Percentiles rank a stretch among this genome's conserved stretches.
Evolutionary conservation across 768 basidiomycete genomes (phyloP).

Genomic region (Ramaria sp.): DNA sequence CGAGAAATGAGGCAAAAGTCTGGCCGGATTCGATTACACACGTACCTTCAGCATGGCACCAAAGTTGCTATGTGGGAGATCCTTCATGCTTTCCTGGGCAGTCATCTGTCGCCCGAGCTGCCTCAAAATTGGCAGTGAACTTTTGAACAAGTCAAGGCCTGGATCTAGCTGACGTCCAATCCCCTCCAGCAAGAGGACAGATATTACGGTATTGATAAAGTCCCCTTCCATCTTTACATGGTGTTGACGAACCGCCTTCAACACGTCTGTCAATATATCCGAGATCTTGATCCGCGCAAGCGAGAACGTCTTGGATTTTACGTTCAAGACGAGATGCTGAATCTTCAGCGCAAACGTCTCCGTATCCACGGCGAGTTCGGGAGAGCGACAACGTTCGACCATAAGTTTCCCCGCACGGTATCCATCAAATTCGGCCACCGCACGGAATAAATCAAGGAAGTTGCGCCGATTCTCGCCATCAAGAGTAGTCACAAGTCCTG

Average conservation of each 20-base stretch:
- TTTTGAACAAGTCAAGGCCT: slow-evolving; percentile 86
- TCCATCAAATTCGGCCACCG: slow-evolving; percentile 94
- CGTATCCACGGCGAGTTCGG: slow-evolving; percentile 79
- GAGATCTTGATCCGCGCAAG: slow-evolving; percentile 95
- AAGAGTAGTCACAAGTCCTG: slow-evolving; percentile 86
- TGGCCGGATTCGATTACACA: background rate
- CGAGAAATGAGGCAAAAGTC: slow-evolving; percentile 6
- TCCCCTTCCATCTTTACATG: slow-evolving; percentile 99
- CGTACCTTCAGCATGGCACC: slow-evolving; percentile 83
- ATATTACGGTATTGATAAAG: slow-evolving; percentile 96
- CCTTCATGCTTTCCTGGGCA: slow-evolving; percentile 48
- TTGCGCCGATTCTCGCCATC: slow-evolving; percentile 75
- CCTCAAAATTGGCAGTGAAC: slow-evolving; percentile 85
- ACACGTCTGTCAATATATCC: slow-evolving; percentile 83
- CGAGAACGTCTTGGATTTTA: slow-evolving; percentile 95
- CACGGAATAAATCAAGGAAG: slow-evolving; percentile 94
- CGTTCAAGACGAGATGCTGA: slow-evolving; percentile 86
- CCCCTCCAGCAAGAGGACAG: slow-evolving; percentile 86
- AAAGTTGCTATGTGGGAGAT: slow-evolving; percentile 59
- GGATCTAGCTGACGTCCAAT: slow-evolving; percentile 94
- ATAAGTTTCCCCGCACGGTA: slow-evolving; percentile 92
- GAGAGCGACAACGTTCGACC: slow-evolving; percentile 88
- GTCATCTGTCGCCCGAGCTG: slow-evolving; percentile 91
- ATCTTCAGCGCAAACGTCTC: slow-evolving; percentile 97
- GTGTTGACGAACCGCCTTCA: slow-evolving; percentile 76